Percentiles rank a stretch among this genome's conserved stretches.
phyloP scores from a whole-genome alignment of 257 asterid genomes.

The Paraleonurus japonicus region DNA sequence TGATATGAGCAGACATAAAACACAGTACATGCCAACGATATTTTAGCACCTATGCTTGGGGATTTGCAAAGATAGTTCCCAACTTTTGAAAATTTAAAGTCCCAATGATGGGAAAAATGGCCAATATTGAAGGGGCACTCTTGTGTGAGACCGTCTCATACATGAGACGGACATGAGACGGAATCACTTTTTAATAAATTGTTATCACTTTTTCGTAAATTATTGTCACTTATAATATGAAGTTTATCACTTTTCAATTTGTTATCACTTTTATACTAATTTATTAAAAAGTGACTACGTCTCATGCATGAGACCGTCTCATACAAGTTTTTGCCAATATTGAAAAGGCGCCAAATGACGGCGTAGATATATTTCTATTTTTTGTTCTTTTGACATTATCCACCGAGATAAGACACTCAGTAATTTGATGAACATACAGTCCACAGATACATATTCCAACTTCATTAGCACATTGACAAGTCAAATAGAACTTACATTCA shows the following conservation, averaged over 20 bases:
- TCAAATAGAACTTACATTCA: conserved; percentile 41
- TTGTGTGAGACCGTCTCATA: too few relatives aligned
- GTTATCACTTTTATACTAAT: too few relatives aligned
- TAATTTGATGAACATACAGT: neutral
- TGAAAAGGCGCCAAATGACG: neutral
- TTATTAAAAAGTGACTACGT: too few relatives aligned
- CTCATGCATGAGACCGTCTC: too few relatives aligned
- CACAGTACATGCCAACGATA: neutral
- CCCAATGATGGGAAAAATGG: neutral
- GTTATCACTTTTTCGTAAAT: too few relatives aligned
- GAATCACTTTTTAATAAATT: too few relatives aligned
- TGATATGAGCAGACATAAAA: neutral
- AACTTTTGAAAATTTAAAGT: neutral
- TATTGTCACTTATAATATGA: too few relatives aligned
- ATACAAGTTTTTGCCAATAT: too few relatives aligned
- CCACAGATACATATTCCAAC: neutral
- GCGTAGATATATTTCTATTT: neutral
- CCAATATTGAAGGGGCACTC: too few relatives aligned
- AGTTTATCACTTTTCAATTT: too few relatives aligned
- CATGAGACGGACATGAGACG: too few relatives aligned
- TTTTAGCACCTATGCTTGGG: neutral
- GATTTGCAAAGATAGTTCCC: neutral
- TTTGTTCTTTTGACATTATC: neutral
- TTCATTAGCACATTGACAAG: neutral
- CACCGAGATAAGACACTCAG: neutral